These are phyloP conservation scores for Zymoseptoria pseudotritici DNA, from an alignment of 2,329 filamentous ascomycete genomes.

Conservation along the genomic window DNA sequence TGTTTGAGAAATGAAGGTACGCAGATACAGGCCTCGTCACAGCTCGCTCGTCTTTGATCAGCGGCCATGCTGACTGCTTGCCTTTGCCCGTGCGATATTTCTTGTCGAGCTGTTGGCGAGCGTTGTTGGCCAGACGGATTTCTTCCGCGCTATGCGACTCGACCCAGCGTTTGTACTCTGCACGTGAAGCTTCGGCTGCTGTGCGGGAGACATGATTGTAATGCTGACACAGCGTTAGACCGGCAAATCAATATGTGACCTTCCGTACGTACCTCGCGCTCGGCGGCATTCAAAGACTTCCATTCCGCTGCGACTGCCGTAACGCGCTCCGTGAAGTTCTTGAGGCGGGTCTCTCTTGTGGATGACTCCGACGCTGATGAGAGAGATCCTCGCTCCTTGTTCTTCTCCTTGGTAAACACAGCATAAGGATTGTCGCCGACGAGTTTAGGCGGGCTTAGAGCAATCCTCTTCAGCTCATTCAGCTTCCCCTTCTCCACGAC, in stretches of 20 bases:
- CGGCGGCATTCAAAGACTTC: conserved; percentile 36
- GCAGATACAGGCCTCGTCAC: conserved; percentile 38
- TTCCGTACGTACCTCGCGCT: conserved; percentile 39
- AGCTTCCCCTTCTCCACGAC: conserved; percentile 24
- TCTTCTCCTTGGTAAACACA: conserved; percentile 26
- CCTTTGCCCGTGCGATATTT: conserved; percentile 3
- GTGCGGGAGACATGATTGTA: conserved; percentile 46
- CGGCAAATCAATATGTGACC: neutral
- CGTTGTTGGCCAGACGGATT: conserved; percentile 53
- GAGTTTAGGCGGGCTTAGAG: conserved; percentile 31
- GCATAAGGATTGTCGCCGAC: conserved; percentile 17
- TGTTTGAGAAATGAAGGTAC: conserved; percentile 39
- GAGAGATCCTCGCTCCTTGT: conserved; percentile 2
- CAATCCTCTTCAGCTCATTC: conserved; percentile 30
- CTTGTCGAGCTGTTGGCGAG: conserved; percentile 38
- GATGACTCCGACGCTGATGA: neutral
- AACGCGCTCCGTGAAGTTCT: conserved; percentile 24
- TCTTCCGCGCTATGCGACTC: conserved; percentile 47
- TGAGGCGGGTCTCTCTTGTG: neutral
- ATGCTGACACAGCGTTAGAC: conserved; percentile 34
- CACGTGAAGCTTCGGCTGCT: conserved; percentile 38
- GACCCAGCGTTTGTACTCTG: conserved; percentile 48
- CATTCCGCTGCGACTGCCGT: conserved; percentile 39
- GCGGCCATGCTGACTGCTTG: conserved; percentile 10
- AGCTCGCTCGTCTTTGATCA: conserved; percentile 49